phyloP scores from a whole-genome alignment of 2,329 filamentous ascomycete species.

The Fonsecaea multimorphosa region DNA sequence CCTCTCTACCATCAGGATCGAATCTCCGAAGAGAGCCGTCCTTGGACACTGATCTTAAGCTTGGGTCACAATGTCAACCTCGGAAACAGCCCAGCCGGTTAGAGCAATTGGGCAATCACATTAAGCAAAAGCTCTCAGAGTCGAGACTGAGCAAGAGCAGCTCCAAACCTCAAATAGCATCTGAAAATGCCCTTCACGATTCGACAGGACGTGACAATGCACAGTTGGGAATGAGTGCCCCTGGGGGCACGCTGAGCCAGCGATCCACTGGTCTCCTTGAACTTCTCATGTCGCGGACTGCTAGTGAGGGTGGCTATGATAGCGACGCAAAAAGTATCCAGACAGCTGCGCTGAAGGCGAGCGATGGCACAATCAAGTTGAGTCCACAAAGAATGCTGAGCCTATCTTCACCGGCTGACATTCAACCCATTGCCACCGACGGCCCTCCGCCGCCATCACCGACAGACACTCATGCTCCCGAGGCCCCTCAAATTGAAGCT shows the following conservation, averaged over 20 bases:
- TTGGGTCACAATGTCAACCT: constrained; percentile 16
- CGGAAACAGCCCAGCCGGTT: constrained; percentile 28
- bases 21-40: constrained; percentile 23
- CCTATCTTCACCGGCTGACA: not conserved
- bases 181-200: constrained; percentile 11
- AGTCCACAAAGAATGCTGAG: constrained; percentile 21
- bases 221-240: constrained; percentile 9
- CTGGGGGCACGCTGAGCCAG: constrained; percentile 28
- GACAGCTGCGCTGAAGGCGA: constrained; percentile 30
- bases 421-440: constrained; percentile 3
- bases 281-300: constrained; percentile 35
- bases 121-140: constrained; percentile 39
- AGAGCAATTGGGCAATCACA: constrained; percentile 34
- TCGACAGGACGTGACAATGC: not conserved
- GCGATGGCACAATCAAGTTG: constrained; percentile 27
- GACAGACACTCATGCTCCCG: not conserved
- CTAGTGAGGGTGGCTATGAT: constrained; percentile 39
- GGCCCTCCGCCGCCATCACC: constrained; percentile 1
- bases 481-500: not conserved
- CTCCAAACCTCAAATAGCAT: constrained; percentile 22
- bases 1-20: constrained; percentile 20
- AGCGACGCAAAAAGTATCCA: constrained; percentile 40
- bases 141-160: constrained; percentile 34
- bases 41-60: constrained; percentile 31
- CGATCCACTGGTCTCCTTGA: constrained; percentile 35